Percentiles rank a stretch among this genome's conserved stretches.
Evolutionary conservation across 2,329 filamentous ascomycete species (phyloP).

Genomic region (Teratosphaeria gauchensis): DNA sequence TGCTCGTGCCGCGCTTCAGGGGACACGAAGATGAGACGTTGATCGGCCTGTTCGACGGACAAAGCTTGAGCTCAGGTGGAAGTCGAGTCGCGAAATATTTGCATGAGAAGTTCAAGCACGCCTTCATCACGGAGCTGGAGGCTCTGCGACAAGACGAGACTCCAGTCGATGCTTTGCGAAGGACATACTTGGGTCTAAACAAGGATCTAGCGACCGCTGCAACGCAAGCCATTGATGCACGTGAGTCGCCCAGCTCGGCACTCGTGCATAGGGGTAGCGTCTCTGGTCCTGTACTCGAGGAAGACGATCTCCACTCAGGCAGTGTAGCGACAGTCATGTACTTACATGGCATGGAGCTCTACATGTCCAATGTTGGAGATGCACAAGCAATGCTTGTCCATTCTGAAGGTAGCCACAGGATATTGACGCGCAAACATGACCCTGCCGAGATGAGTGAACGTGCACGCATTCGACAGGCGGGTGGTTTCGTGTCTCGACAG

Average conservation of each 20-base stretch:
- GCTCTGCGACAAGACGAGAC: slow-evolving; percentile 58
- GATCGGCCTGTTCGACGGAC: slow-evolving; percentile 91
- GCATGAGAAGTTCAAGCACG: slow-evolving; percentile 86
- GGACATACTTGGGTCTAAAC: slow-evolving; percentile 81
- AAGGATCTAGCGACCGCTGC: slow-evolving; percentile 86
- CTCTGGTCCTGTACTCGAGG: slow-evolving; percentile 66
- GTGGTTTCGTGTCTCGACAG: slow-evolving; percentile 90
- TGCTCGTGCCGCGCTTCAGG: slow-evolving; percentile 87
- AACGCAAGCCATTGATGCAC: slow-evolving; percentile 69
- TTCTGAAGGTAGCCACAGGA: slow-evolving; percentile 71
- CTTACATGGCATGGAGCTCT: slow-evolving; percentile 79
- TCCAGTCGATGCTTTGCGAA: slow-evolving; percentile 70
- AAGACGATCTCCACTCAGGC: slow-evolving; percentile 82
- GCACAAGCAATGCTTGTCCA: slow-evolving; percentile 92
- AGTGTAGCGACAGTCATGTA: slow-evolving; percentile 89
- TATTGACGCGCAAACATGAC: slow-evolving; percentile 85
- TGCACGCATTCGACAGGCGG: slow-evolving; percentile 82
- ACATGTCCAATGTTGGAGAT: slow-evolving; percentile 90
- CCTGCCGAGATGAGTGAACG: slow-evolving; percentile 78
- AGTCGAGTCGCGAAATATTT: slow-evolving; percentile 95
- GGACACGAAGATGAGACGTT: slow-evolving; percentile 83
- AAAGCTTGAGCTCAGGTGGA: slow-evolving; percentile 76
- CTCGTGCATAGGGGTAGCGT: slow-evolving; percentile 61
- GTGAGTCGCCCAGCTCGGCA: slow-evolving; percentile 40
- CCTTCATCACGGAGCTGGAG: slow-evolving; percentile 75